Evolutionary conservation across 2,329 filamentous ascomycete species (phyloP), one percentile per base, ranked within the genome.

Genomic region (Cucurbitaria berberidis): DNA sequence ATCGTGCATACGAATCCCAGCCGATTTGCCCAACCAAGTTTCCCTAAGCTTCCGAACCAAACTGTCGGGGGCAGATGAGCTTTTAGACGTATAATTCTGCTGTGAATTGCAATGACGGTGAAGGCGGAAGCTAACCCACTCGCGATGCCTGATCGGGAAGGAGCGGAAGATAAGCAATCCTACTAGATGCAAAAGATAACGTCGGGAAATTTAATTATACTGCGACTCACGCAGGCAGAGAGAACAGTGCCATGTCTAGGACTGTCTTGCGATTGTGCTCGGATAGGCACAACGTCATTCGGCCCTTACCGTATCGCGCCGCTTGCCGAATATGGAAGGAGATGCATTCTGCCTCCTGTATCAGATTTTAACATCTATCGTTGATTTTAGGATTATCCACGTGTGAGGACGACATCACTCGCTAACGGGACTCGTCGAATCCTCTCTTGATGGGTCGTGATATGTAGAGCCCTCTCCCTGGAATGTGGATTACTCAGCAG

Each of bases 51-150:
- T 30, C 7, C 18, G 29, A 27, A 36, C 16, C 5, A 16, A 39
- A 22, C 13, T 41, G 27, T 11, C 29, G 29, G 29, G 21, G 30
- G 42, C n/a, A 16, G 29, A 45, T 16, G 40, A 51, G 47, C 47
- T 38, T 50, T 46, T 50, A 50, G 22, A 39, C 21, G 22, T 42
- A 19, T 26, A 24, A 11, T 43, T 18, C 40, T 51, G 42, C 48
- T 46, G 16, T 27, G 40, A 45, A 29, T 43, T 16, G 36, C 16
- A 18, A 48, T 32, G 26, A 43, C 42, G 24, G 18, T 44, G 30
- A 50, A 11, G 18, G 40, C 24, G 38, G n/a, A 35, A 32, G 39
- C 52, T 38, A 44, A 13, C 11, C 10, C 34, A 18, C 16, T 18
- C 8, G 34, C n/a, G 7, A 36, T 8, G 34, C 34, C n/a, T 6